These are phyloP conservation scores for Eucalyptus paniculata DNA, from an alignment of 345 rosid species.

Conservation along the genomic window DNA sequence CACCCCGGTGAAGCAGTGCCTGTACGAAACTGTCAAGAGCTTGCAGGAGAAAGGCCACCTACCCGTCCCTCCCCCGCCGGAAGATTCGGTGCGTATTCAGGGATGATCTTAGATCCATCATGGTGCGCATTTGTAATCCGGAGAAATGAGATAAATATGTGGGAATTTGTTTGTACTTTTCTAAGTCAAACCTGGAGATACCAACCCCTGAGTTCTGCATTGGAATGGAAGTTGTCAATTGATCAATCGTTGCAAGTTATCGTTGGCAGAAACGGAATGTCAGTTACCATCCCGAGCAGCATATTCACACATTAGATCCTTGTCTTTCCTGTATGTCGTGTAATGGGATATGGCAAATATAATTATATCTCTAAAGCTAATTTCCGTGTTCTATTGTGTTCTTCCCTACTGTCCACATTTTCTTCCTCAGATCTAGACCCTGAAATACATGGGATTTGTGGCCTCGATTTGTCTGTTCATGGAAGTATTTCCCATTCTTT, in stretches of 20 bases:
- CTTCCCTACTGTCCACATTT: background rate
- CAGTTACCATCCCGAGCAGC: background rate
- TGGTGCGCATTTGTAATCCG: background rate
- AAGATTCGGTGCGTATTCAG: constrained; percentile 9
- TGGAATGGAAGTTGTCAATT: background rate
- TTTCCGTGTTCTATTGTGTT: background rate
- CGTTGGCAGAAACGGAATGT: background rate
- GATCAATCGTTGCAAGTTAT: background rate
- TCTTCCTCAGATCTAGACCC: background rate
- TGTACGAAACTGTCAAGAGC: constrained; percentile 85
- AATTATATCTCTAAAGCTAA: background rate
- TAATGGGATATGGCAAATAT: background rate
- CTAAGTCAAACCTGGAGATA: background rate
- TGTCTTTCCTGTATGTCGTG: background rate
- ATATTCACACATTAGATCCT: background rate
- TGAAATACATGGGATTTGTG: background rate
- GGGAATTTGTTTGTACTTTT: background rate
- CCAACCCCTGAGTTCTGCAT: background rate
- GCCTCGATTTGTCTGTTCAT: background rate
- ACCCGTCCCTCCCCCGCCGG: constrained; percentile 33
- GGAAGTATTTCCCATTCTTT: background rate
- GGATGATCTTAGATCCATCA: background rate
- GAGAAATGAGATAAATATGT: background rate
- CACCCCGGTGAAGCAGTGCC: constrained; percentile 63
- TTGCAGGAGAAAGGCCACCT: constrained; percentile 87